Evolutionary conservation across 257 asterid genomes (phyloP).

Genomic region (Solanum bulbocastanum): DNA sequence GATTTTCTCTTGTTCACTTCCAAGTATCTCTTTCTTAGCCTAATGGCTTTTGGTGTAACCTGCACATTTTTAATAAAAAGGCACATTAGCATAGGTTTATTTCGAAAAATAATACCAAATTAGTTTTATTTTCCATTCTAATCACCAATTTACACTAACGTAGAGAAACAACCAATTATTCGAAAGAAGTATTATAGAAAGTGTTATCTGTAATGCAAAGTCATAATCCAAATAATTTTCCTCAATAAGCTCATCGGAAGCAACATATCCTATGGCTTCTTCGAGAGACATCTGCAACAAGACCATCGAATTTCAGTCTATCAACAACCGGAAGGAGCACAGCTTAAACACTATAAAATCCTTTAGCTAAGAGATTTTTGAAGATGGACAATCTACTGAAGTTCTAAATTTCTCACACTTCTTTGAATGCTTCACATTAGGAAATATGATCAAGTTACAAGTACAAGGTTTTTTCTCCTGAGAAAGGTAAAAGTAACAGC

Average conservation of each 20-base stretch:
- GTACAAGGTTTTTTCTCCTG: background rate
- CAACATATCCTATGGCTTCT: slow-evolving; percentile 98
- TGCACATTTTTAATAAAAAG: slow-evolving; percentile 12
- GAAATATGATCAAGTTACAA: background rate
- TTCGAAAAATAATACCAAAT: background rate
- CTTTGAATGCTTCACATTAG: background rate
- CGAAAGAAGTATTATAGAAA: background rate
- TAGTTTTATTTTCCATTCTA: background rate
- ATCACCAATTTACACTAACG: background rate
- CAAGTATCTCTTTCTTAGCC: slow-evolving; percentile 80
- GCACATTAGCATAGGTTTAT: background rate
- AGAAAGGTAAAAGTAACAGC: background rate
- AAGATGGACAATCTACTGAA: background rate
- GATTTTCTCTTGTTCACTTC: slow-evolving; percentile 80
- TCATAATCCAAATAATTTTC: slow-evolving; percentile 14
- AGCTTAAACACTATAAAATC: background rate
- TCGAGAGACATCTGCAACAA: slow-evolving; percentile 76
- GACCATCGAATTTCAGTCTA: background rate
- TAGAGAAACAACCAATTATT: background rate
- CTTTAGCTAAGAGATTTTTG: background rate
- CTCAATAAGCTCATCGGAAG: slow-evolving; percentile 96
- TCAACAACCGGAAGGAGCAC: background rate
- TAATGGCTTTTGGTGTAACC: slow-evolving; percentile 90
- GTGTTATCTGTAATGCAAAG: background rate
- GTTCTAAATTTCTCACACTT: background rate